These are phyloP conservation scores for Acer yangbiense DNA, from an alignment of 345 rosid genomes.

Conservation along the genomic window DNA sequence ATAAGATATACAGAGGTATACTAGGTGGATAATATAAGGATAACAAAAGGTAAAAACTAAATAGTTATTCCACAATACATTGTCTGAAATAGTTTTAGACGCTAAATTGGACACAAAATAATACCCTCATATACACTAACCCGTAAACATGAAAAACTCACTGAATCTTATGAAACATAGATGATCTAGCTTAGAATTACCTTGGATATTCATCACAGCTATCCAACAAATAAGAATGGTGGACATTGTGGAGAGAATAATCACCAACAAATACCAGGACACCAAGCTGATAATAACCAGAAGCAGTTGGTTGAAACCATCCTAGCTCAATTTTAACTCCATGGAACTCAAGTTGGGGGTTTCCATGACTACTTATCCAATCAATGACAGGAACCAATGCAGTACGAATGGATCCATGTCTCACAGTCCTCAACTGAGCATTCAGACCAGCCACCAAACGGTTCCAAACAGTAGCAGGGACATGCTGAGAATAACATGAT, in stretches of 20 bases:
- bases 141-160: neutral
- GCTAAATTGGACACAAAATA: neutral
- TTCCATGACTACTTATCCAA: constrained; percentile 90
- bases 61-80: neutral
- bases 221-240: constrained; percentile 45
- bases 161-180: neutral
- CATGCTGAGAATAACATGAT: constrained; percentile 54
- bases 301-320: constrained; percentile 99
- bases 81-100: neutral
- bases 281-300: constrained; percentile 97
- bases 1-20: neutral
- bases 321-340: constrained; percentile 86
- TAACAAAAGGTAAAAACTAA: neutral
- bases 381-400: constrained; percentile 75
- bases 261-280: constrained; percentile 75
- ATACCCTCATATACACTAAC: neutral
- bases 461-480: constrained; percentile 90
- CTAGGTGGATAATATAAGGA: neutral
- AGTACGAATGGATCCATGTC: constrained; percentile 80
- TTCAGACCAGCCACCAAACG: constrained; percentile 95
- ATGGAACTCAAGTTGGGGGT: constrained; percentile 90
- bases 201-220: constrained; percentile 52
- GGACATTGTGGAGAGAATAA: constrained; percentile 42
- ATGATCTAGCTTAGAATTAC: constrained; percentile 37
- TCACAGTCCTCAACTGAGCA: constrained; percentile 94